A percentile compares a stretch with the other conserved stretches of the same genome.
Conservation (phyloP, 2,329 filamentous ascomycete species). For the Cercospora sp. region DNA sequence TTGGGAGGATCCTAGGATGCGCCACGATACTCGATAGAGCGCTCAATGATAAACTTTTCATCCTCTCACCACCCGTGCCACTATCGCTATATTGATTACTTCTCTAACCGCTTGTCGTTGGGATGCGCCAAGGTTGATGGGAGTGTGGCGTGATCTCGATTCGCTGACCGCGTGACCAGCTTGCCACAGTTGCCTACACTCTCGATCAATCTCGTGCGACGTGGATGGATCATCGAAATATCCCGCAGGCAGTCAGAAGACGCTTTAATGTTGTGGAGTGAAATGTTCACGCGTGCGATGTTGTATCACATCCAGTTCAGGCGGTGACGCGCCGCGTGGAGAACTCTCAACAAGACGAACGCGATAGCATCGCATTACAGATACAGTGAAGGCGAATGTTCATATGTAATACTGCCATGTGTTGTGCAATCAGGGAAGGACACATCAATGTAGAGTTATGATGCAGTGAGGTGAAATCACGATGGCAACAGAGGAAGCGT, state of each 20-base stretch:
- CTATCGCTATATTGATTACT: background rate
- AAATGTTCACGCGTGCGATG: background rate
- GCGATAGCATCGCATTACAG: background rate
- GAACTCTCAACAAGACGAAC: background rate
- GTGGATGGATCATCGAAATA: background rate
- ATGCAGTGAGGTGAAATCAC: background rate
- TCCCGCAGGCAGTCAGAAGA: background rate
- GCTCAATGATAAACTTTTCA: conserved; percentile 4
- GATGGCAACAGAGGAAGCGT: background rate
- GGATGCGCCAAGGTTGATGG: background rate
- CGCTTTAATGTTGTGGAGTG: background rate
- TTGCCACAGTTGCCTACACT: background rate
- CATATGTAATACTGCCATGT: background rate
- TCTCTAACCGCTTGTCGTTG: background rate
- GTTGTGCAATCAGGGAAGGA: no score
- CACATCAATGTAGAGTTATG: background rate
- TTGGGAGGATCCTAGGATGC: background rate
- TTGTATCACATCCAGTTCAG: background rate
- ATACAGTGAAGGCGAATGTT: background rate
- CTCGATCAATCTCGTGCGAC: background rate
- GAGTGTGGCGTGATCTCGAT: conserved; percentile 5
- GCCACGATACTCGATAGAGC: conserved; percentile 1
- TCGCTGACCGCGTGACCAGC: conserved; percentile 7
- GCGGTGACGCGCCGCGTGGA: background rate
- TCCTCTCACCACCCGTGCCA: background rate